Evolutionary conservation across 306 rosid genomes (phyloP).

Genomic region (Cicer cuneatum): DNA sequence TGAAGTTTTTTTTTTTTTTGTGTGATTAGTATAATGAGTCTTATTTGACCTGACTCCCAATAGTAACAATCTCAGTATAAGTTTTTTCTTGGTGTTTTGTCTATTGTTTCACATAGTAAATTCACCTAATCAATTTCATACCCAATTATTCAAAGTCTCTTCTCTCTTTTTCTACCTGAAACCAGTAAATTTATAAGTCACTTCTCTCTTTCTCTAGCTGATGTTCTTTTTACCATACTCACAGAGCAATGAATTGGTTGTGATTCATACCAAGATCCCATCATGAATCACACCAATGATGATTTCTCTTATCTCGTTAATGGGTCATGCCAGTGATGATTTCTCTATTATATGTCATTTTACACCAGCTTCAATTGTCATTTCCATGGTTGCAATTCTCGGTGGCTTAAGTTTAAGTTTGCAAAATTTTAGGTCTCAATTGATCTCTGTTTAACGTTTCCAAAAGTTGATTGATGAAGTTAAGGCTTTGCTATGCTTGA

Average conservation of each 20-base stretch:
- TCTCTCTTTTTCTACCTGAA: background rate
- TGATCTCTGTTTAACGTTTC: background rate
- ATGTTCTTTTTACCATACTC: constrained; percentile 1
- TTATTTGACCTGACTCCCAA: background rate
- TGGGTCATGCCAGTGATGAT: background rate
- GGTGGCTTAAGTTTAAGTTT: background rate
- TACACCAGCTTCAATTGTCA: background rate
- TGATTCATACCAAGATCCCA: background rate
- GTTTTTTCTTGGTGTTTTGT: background rate
- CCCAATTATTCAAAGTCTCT: background rate
- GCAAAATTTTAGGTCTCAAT: background rate
- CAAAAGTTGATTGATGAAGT: background rate
- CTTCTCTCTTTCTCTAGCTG: background rate
- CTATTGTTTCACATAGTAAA: background rate
- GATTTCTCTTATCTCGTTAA: background rate
- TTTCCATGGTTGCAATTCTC: background rate
- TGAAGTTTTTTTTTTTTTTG: background rate
- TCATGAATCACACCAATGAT: background rate
- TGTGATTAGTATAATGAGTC: background rate
- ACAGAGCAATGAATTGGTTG: background rate
- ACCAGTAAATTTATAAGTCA: background rate
- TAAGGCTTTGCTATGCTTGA: background rate
- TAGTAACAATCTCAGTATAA: background rate
- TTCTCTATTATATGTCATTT: background rate
- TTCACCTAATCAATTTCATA: background rate